These are phyloP conservation scores for Pilobolus umbonatus DNA, from an alignment of 192 early-diverging fungal species.

Conservation along the genomic window DNA sequence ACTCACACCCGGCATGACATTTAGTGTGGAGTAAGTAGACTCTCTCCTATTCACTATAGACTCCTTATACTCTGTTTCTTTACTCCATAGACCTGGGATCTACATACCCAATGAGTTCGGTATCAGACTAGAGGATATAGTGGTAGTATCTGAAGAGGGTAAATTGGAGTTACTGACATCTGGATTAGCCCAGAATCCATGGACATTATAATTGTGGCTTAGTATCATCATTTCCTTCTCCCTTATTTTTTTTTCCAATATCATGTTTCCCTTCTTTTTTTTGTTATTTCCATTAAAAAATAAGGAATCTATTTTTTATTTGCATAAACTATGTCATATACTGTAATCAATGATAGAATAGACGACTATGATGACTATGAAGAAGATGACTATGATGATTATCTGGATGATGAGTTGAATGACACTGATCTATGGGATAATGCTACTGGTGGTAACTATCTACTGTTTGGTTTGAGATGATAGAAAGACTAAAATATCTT, in stretches of 20 bases:
- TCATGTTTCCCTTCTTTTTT: neutral
- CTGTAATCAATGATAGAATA: neutral
- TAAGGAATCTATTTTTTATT: too few species aligned
- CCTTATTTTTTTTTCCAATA: neutral
- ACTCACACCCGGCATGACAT: constrained; percentile 42
- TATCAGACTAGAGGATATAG: constrained; percentile 30
- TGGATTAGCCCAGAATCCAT: constrained; percentile 32
- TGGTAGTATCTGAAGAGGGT: constrained; percentile 31
- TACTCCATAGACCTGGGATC: constrained; percentile 36
- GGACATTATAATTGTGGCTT: constrained; percentile 18
- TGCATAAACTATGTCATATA: too few species aligned
- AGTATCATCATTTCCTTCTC: neutral
- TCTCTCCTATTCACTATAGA: too few species aligned
- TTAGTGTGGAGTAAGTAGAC: constrained; percentile 37
- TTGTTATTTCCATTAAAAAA: neutral
- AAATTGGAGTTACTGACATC: constrained; percentile 25
- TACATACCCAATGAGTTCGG: constrained; percentile 44
- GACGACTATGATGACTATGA: constrained; percentile 42
- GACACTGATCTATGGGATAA: constrained; percentile 78
- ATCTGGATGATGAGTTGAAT: constrained; percentile 66
- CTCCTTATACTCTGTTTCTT: too few species aligned
- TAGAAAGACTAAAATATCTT: neutral
- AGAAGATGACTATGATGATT: constrained; percentile 57
- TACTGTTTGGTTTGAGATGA: neutral
- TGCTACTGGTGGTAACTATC: constrained; percentile 56